Conservation (phyloP, 1,139 yeast species). For the Zygoascus meyerae region DNA sequence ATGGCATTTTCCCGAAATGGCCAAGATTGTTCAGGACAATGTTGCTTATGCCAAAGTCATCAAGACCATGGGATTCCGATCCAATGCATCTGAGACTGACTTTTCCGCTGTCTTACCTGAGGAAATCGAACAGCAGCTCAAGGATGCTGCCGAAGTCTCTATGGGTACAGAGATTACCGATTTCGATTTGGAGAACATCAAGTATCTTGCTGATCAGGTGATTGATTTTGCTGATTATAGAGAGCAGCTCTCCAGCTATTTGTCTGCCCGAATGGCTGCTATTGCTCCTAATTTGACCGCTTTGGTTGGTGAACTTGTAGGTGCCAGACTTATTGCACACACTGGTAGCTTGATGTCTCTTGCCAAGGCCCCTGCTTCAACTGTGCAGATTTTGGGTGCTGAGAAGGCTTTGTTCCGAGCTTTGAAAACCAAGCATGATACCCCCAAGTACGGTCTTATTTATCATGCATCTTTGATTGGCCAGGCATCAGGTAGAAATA, state of each 20-base stretch:
- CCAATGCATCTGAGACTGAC: conserved; percentile 84
- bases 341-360: conserved; percentile 91
- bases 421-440: conserved; percentile 94
- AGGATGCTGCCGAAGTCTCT: conserved; percentile 93
- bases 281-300: conserved; percentile 97
- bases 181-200: conserved; percentile 75
- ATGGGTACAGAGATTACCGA: conserved; percentile 98
- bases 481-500: conserved; percentile 94
- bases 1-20: conserved; percentile 99
- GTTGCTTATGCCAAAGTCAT: conserved; percentile 74
- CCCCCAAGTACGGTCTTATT: conserved; percentile 96
- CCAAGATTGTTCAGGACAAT: conserved; percentile 92
- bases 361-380: conserved; percentile 98
- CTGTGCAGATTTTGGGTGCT: conserved; percentile 98
- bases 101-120: conserved; percentile 89
- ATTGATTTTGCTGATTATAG: conserved; percentile 94
- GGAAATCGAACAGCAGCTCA: conserved; percentile 46
- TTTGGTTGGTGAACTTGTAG: conserved; percentile 94
- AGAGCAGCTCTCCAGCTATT: conserved; percentile 82
- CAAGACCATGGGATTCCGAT: conserved; percentile 89
- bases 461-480: conserved; percentile 98
- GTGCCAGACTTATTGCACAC: conserved; percentile 96
- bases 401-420: conserved; percentile 99
- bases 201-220: conserved; percentile 87
- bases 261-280: conserved; percentile 92